These are phyloP conservation scores for Plectosphaerella sp. DNA, from an alignment of 2,329 filamentous ascomycete genomes.

Conservation along the genomic window DNA sequence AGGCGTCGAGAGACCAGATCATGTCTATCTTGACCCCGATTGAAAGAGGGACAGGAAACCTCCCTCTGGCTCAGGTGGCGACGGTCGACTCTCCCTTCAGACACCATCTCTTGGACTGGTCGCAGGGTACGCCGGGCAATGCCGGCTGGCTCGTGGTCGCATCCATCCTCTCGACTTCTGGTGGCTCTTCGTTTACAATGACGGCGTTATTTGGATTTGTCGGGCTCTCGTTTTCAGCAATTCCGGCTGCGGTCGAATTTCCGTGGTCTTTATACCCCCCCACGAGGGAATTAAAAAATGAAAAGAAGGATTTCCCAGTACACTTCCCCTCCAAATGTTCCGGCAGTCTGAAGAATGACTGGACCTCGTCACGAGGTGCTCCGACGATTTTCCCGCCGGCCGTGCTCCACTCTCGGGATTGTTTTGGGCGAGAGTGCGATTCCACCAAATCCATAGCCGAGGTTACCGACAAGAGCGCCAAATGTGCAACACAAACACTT, in stretches of 20 bases:
- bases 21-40: neutral
- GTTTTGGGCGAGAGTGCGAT: slow-evolving; percentile 7
- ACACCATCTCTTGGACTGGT: neutral
- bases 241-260: neutral
- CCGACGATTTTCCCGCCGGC: neutral
- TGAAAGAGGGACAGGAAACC: neutral
- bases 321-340: too few relatives aligned
- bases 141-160: neutral
- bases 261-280: neutral
- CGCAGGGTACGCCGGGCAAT: neutral
- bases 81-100: neutral
- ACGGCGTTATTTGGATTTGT: neutral
- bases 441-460: slow-evolving; percentile 10
- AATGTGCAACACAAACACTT: neutral
- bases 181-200: neutral
- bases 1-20: neutral
- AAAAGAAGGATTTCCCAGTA: neutral
- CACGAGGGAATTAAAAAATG: neutral
- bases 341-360: neutral
- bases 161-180: neutral
- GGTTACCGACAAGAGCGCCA: slow-evolving; percentile 7
- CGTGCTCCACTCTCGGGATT: slow-evolving; percentile 13
- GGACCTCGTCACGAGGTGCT: neutral
- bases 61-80: neutral
- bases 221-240: neutral